These are phyloP conservation scores for Juncus inflexus DNA, from an alignment of 176 grass and related monocot species.

Conservation along the genomic window DNA sequence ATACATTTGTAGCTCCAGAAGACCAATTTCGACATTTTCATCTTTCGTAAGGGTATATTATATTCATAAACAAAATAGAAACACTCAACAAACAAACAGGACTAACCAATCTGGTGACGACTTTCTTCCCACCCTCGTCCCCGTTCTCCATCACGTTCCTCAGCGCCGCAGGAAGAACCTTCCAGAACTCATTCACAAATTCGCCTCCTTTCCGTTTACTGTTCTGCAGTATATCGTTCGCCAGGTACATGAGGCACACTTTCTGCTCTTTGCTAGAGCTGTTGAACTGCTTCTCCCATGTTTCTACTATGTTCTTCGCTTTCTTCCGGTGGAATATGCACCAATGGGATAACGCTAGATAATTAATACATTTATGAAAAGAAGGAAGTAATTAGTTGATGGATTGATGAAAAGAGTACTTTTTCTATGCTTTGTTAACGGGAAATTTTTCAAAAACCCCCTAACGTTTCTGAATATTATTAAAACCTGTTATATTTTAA, in stretches of 20 bases:
- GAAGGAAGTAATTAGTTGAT: no score
- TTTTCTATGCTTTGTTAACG: no score
- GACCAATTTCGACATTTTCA: no score
- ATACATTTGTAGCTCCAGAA: no score
- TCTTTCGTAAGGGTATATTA: neutral
- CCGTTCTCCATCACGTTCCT: conserved; percentile 75
- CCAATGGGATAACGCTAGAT: conserved; percentile 79
- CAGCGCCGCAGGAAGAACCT: conserved; percentile 73
- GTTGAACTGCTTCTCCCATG: conserved; percentile 84
- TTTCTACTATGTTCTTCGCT: conserved; percentile 85
- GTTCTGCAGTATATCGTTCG: conserved; percentile 98
- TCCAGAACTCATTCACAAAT: conserved; percentile 98
- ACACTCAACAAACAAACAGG: neutral
- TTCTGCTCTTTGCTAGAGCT: conserved; percentile 64
- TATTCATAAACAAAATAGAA: no score
- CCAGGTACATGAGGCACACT: conserved; percentile 76
- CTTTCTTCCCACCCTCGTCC: conserved; percentile 72
- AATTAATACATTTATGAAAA: no score
- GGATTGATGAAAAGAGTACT: no score
- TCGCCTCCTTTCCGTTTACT: conserved; percentile 93
- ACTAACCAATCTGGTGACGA: conserved; percentile 85
- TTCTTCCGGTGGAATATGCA: conserved; percentile 92
- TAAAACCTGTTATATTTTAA: no score
- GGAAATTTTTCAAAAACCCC: no score
- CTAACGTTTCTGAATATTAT: no score